These are phyloP conservation scores for Aspergillus neoniger DNA, from an alignment of 2,329 filamentous ascomycete species.

Conservation along the genomic window DNA sequence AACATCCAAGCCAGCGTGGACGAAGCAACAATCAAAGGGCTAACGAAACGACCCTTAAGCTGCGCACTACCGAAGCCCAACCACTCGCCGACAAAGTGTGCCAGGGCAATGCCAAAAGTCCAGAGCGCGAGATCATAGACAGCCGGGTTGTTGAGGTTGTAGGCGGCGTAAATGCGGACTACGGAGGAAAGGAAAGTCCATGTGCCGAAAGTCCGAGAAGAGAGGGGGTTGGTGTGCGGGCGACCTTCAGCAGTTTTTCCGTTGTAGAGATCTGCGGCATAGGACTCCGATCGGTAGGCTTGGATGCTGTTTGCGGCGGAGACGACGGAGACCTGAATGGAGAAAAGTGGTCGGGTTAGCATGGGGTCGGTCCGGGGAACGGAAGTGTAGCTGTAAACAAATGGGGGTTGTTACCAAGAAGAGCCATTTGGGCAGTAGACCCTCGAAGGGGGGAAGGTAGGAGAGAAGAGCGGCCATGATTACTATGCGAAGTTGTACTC, in stretches of 20 bases:
- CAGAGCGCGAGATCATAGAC: conserved; percentile 80
- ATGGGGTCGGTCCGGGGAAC: background rate
- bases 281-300: conserved; percentile 76
- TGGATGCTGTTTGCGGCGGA: conserved; percentile 84
- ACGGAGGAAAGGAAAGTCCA: conserved; percentile 81
- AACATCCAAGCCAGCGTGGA: conserved; percentile 63
- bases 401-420: conserved; percentile 52
- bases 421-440: conserved; percentile 65
- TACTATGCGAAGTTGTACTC: background rate
- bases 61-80: conserved; percentile 74
- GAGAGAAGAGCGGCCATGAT: conserved; percentile 31
- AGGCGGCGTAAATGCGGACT: conserved; percentile 79
- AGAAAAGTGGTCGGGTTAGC: background rate
- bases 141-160: conserved; percentile 70
- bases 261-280: conserved; percentile 80
- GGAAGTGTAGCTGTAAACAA: background rate
- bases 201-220: conserved; percentile 78
- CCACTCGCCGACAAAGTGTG: conserved; percentile 80
- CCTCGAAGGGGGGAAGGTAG: conserved; percentile 45
- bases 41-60: conserved; percentile 60
- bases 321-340: conserved; percentile 72
- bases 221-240: conserved; percentile 68
- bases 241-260: conserved; percentile 56
- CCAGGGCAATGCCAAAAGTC: conserved; percentile 76
- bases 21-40: conserved; percentile 60